Evolutionary conservation across 192 early-diverging fungal species (phyloP).

Genomic region (Podila epicladia): DNA sequence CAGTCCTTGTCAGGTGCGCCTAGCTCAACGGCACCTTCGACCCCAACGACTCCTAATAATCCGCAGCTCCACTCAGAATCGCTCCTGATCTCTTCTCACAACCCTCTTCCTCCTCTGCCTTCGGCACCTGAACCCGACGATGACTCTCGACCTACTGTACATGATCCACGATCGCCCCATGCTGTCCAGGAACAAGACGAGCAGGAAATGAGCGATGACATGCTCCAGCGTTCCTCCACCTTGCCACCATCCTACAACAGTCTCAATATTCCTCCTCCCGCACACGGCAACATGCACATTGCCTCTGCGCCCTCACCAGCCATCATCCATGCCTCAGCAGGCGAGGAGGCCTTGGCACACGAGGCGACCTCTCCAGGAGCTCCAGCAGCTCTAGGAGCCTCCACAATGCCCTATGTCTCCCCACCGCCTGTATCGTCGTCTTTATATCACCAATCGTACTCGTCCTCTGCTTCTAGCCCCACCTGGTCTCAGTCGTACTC

Average conservation of each 20-base stretch:
- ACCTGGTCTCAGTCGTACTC: background rate
- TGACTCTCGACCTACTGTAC: slow-evolving; percentile 24
- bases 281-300: slow-evolving; percentile 9
- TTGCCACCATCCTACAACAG: slow-evolving; percentile 49
- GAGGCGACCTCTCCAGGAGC: slow-evolving; percentile 3
- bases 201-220: background rate
- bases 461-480: background rate
- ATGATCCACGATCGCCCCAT: slow-evolving; percentile 26
- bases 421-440: slow-evolving; percentile 16
- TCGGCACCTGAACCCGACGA: background rate
- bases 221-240: slow-evolving; percentile 10
- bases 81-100: slow-evolving; percentile 12
- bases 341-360: background rate
- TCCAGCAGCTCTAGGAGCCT: background rate
- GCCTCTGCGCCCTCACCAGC: slow-evolving; percentile 37
- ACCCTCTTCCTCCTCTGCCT: background rate
- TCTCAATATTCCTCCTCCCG: slow-evolving; percentile 27
- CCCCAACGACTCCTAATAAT: background rate
- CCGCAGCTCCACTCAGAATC: slow-evolving; percentile 22
- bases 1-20: background rate
- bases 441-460: background rate
- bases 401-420: slow-evolving; percentile 19
- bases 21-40: background rate
- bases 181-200: slow-evolving; percentile 3
- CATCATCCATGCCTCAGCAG: background rate